Conservation (phyloP, 2,329 filamentous ascomycete species). For the Pestalotiopsis sp. region DNA sequence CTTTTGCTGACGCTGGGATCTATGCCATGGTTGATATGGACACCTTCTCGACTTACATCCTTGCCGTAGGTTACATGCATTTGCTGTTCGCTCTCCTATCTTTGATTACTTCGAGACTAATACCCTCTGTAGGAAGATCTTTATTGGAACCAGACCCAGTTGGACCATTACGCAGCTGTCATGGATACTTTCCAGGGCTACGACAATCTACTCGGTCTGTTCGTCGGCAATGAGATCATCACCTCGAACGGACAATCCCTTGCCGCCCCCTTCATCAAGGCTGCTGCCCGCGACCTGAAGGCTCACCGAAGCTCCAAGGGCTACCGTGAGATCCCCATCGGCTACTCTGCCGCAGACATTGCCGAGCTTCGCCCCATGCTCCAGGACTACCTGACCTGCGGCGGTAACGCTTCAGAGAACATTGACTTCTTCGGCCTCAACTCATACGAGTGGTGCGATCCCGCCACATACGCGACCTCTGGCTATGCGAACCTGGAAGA, state of each 20-base stretch:
- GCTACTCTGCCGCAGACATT: conserved; percentile 88
- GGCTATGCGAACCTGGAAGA: conserved; percentile 72
- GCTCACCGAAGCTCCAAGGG: conserved; percentile 74
- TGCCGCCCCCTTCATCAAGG: conserved; percentile 82
- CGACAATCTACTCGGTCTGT: conserved; percentile 81
- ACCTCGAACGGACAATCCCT: conserved; percentile 59
- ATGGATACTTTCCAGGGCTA: conserved; percentile 78
- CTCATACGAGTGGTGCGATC: conserved; percentile 80
- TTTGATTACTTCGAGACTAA: not conserved
- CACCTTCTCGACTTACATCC: conserved; percentile 70
- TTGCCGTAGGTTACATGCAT: conserved; percentile 48
- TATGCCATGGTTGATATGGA: conserved; percentile 86
- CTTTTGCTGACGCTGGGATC: conserved; percentile 78
- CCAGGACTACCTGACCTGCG: conserved; percentile 78
- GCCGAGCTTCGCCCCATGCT: conserved; percentile 65
- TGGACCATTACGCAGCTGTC: conserved; percentile 68
- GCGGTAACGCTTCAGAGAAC: conserved; percentile 66
- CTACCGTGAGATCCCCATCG: conserved; percentile 81
- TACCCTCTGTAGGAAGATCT: conserved; percentile 38
- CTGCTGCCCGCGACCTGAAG: conserved; percentile 81
- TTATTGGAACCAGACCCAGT: conserved; percentile 74
- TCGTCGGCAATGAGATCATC: conserved; percentile 88
- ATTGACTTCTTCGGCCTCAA: conserved; percentile 87
- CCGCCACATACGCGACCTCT: conserved; percentile 58
- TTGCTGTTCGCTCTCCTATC: not conserved